Evolutionary conservation across 345 rosid genomes (phyloP).

Genomic region (Hibiscus mutabilis): DNA sequence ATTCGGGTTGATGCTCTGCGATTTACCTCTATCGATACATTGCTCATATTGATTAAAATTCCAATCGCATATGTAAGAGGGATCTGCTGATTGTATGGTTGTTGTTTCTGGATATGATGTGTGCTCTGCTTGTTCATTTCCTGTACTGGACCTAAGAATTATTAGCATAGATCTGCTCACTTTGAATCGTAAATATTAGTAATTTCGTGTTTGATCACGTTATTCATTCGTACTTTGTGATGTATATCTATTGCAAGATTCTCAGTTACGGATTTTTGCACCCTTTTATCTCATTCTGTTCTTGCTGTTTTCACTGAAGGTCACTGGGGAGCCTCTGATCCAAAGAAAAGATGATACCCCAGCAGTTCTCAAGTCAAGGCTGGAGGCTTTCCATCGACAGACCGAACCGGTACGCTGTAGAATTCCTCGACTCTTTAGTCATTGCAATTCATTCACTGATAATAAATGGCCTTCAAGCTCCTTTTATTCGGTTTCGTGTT

Average conservation of each 20-base stretch:
- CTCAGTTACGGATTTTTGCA: not conserved
- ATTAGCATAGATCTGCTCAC: too few species aligned
- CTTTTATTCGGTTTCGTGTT: not conserved
- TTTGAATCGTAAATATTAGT: too few species aligned
- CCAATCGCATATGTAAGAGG: not conserved
- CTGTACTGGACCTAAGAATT: not conserved
- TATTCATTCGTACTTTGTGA: not conserved
- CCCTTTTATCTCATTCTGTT: not conserved
- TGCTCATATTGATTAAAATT: not conserved
- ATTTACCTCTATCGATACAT: not conserved
- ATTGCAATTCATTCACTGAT: not conserved
- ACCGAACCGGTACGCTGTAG: conserved; percentile 62
- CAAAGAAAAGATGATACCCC: conserved; percentile 87
- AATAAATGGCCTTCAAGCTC: not conserved
- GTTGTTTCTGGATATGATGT: not conserved
- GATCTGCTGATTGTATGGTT: not conserved
- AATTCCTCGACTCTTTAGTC: not conserved
- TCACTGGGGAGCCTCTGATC: conserved; percentile 77
- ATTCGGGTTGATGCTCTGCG: not conserved
- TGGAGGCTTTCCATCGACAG: conserved; percentile 74
- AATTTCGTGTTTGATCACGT: too few species aligned
- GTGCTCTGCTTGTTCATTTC: not conserved
- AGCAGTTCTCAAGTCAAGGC: conserved; percentile 72
- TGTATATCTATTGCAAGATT: not conserved
- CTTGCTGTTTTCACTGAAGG: conserved; percentile 26